Percentiles rank a stretch among this genome's conserved stretches.
phyloP scores from a whole-genome alignment of 2,329 filamentous ascomycete species.

The Clarireedia homoeocarpa region DNA sequence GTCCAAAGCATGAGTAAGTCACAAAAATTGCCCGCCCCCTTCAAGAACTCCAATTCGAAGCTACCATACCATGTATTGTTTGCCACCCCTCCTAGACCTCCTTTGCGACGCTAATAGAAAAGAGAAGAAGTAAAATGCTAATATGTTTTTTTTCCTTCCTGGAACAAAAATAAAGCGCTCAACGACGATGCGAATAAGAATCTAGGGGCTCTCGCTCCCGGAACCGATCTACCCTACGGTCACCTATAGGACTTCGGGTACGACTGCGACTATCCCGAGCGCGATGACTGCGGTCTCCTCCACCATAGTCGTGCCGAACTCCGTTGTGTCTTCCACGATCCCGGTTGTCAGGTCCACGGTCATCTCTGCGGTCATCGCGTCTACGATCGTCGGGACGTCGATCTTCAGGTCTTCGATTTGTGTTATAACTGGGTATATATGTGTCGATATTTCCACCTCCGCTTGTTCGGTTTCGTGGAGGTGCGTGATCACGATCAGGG shows the following conservation, averaged over 20 bases:
- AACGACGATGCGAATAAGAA: constrained; percentile 10
- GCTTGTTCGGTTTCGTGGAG: constrained; percentile 19
- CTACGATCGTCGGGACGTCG: constrained; percentile 24
- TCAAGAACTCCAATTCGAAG: too few relatives aligned
- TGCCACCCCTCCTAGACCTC: background rate
- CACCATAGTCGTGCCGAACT: constrained; percentile 36
- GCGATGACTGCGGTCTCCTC: constrained; percentile 32
- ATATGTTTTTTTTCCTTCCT: too few relatives aligned
- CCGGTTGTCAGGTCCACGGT: constrained; percentile 33
- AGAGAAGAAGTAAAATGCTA: background rate
- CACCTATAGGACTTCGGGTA: constrained; percentile 36
- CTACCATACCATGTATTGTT: too few relatives aligned
- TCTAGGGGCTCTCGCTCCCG: constrained; percentile 32
- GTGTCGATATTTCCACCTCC: constrained; percentile 35
- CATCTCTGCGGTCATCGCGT: constrained; percentile 30
- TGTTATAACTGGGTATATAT: constrained; percentile 41
- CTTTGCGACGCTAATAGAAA: constrained; percentile 2
- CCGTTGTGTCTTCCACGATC: constrained; percentile 26
- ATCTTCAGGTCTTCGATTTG: constrained; percentile 28
- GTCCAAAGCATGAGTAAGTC: too few relatives aligned
- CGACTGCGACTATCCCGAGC: constrained; percentile 31
- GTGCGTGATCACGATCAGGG: constrained; percentile 8
- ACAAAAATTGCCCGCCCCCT: too few relatives aligned
- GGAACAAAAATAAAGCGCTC: background rate
- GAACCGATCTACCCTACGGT: constrained; percentile 34